Evolutionary conservation across 768 basidiomycete species (phyloP), one percentile per base, ranked within the genome.

Genomic region (Boletus fagicola): DNA sequence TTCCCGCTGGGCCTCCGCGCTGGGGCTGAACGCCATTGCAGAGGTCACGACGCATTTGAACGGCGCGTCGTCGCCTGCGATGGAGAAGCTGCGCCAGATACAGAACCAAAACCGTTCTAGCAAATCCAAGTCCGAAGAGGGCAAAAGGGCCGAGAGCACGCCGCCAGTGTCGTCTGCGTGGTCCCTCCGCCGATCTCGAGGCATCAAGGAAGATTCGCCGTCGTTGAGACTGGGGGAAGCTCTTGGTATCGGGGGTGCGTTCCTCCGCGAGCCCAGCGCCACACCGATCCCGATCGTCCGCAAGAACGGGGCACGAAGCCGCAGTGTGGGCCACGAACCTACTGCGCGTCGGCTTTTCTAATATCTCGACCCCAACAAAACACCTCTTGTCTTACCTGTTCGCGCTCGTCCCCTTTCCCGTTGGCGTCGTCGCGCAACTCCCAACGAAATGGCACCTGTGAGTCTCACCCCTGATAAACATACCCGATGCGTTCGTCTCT

Each of bases 141-240:
- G 44, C 8, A 70, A 69, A 51, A 61, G 70, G 33, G 63, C 72
- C 49, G 70, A 70, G 55, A 72, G 70, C 11, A 68, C 70, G 5
- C 70, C 70, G 0, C 63, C 70, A 12, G 69, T 67, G 5, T 59
- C 69, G 9, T 58, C 64, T 20, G 60, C 30, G 15, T 73, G 72
- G 64, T 40, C 48, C 22, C 20, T 36, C 24, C 59, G 58, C 24
- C 54, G 47, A 39, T 47, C 57, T 43, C 61, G 68, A 51, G 40
- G 51, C 15, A 24, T 33, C 46, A 62, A 55, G 49, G 63, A 70
- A 24, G 53, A 53, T 38, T 20, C 48, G 8, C 45, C 54, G 22
- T 51, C 58, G 11, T 48, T 51, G 44, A 54, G 49, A 31, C 26
- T 30, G 9, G 57, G 57, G 20, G 60, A 59, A 36, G 45, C 59